These are phyloP conservation scores for Penicillium cinerascens DNA, from an alignment of 495 filamentous ascomycete genomes.

Conservation along the genomic window DNA sequence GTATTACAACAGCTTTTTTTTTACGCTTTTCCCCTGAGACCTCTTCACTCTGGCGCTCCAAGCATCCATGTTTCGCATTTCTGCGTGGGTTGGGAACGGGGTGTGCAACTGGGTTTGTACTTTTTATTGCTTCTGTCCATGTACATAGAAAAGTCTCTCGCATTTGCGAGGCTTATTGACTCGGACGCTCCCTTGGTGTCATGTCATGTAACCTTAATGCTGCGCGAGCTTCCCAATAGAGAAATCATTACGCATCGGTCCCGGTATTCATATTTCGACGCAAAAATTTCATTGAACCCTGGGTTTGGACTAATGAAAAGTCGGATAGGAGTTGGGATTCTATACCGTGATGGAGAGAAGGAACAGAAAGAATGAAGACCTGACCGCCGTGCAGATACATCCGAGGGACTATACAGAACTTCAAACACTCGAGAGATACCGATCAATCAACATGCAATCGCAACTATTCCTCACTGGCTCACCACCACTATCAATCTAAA, in stretches of 20 bases:
- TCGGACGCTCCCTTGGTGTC: conserved; percentile 25
- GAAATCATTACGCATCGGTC: conserved; percentile 15
- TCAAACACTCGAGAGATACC: neutral
- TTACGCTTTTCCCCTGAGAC: conserved; percentile 28
- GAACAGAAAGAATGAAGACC: neutral
- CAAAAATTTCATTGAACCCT: neutral
- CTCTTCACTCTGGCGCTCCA: conserved; percentile 51
- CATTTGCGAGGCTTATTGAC: conserved; percentile 35
- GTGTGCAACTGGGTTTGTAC: conserved; percentile 46
- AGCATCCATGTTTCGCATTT: conserved; percentile 47
- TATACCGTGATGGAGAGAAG: neutral
- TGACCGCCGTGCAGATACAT: neutral
- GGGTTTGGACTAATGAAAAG: neutral
- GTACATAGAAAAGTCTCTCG: conserved; percentile 49
- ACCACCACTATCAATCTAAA: no score
- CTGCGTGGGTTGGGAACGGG: conserved; percentile 43
- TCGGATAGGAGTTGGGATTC: neutral
- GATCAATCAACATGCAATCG: neutral
- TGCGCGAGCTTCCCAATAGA: conserved; percentile 32
- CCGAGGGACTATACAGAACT: neutral
- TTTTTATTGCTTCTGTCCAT: conserved; percentile 34
- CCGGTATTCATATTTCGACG: neutral
- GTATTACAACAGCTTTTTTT: conserved; percentile 45
- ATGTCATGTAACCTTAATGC: conserved; percentile 34
- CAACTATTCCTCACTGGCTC: neutral